Base-by-base conservation (phyloP, 352 stramenopile species). In the Globisporangium uncinulatum region DNA sequence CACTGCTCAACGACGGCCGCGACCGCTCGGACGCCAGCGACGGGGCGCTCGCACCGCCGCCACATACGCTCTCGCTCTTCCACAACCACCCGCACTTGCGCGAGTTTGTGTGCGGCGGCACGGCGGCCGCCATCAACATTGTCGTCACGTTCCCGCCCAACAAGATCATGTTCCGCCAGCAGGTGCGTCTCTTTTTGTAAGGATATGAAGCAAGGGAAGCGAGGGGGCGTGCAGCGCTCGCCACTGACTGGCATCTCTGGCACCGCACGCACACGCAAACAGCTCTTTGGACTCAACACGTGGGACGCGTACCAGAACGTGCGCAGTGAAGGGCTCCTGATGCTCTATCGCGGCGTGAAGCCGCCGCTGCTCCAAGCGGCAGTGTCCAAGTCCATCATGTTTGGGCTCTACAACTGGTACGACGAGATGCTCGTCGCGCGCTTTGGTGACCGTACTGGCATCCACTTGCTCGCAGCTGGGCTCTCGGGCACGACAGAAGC, bases 161-260 rank as follows among this genome's bases (percentile, higher is more conserved):
- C 66, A 96, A 96, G 69, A 65, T 96, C 60, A 96, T 96, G 85
- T 96, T 96, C 59, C 80, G 87, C 10, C 85, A 96, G 56, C 85
- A 95, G 81, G 86, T 88, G 74, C n/a, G 39, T 50, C n/a, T n/a
- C n/a, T n/a, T n/a, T n/a, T 50, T 46, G 17, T 11, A 17, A 41
- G 42, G 43, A 6, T 58, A 37, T 50, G 52, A 39, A 21, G 13
- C 11, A 4, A 5, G 1, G 14, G 9, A 37, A 37, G 21, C 2
- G 20, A 19, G 7, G 8, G 10, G 31, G 11, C 52, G 17, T 61
- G 51, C 46, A 55, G 20, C 49, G n/a, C 59, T 50, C 13, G 31
- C 45, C 34, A 17, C 7, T 24, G 47, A 21, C 3, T 52, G 13
- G 19, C 29, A 8, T 5, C 4, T 52, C 3, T n/a, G 29, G 6